A percentile compares a stretch with the other conserved stretches of the same genome.
Evolutionary conservation across 805 yeast genomes (phyloP).

Genomic region (Wickerhamiella lipophila): DNA sequence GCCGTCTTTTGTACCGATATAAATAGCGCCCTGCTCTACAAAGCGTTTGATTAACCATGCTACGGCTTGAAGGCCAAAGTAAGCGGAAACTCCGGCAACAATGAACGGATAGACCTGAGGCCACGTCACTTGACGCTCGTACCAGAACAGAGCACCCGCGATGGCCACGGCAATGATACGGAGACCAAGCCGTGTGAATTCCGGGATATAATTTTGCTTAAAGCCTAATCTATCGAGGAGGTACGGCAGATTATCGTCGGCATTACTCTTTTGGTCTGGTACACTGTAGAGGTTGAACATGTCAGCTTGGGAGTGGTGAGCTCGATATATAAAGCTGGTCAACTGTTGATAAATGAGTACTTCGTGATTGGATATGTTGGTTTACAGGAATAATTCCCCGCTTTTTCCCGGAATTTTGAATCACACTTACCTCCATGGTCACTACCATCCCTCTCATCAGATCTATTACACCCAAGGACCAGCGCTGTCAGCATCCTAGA

Average conservation of each 20-base stretch:
- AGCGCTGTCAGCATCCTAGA: neutral
- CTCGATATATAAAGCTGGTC: neutral
- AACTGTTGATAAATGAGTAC: no score
- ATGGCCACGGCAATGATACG: slow-evolving; percentile 6
- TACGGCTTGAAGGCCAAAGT: slow-evolving; percentile 8
- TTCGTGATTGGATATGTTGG: no score
- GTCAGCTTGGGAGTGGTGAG: neutral
- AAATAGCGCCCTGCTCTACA: slow-evolving; percentile 9
- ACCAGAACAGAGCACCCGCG: slow-evolving; percentile 9
- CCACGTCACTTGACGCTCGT: slow-evolving; percentile 10
- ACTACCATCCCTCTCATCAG: no score
- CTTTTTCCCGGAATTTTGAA: no score
- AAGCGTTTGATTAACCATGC: slow-evolving; percentile 6
- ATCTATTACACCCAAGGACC: no score
- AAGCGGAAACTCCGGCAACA: slow-evolving; percentile 3
- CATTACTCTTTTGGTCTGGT: slow-evolving; percentile 17
- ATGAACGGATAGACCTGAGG: slow-evolving; percentile 3
- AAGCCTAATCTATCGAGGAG: slow-evolving; percentile 17
- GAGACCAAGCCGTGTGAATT: slow-evolving; percentile 13
- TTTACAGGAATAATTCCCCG: no score
- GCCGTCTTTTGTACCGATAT: slow-evolving; percentile 8
- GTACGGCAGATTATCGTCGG: slow-evolving; percentile 18
- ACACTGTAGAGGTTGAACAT: slow-evolving; percentile 18
- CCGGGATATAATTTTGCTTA: slow-evolving; percentile 17
- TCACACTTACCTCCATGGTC: no score